Conservation (phyloP, 352 stramenopile species). For the Pseudoperonospora humuli region DNA sequence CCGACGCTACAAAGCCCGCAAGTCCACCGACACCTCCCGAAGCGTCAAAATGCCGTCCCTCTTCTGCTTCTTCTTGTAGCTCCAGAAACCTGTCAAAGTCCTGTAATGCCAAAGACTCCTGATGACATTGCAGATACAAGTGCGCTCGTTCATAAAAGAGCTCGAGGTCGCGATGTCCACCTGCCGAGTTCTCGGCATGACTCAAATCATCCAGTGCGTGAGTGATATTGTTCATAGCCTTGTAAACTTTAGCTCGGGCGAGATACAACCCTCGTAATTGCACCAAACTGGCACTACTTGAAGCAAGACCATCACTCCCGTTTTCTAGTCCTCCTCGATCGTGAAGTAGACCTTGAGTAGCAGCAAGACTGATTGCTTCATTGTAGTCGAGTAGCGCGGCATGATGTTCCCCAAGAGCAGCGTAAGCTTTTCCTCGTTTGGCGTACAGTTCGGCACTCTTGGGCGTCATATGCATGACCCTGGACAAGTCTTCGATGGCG, state of each 20-base stretch:
- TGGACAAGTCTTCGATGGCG: conserved; percentile 66
- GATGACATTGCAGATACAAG: conserved; percentile 39
- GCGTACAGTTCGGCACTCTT: conserved; percentile 59
- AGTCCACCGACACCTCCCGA: conserved; percentile 26
- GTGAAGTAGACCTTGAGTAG: conserved; percentile 26
- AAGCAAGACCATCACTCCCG: conserved; percentile 17
- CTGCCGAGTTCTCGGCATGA: conserved; percentile 30
- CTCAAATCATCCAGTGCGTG: conserved; percentile 49
- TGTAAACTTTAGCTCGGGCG: conserved; percentile 43
- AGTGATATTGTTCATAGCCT: conserved; percentile 44
- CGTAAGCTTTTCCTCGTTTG: conserved; percentile 55
- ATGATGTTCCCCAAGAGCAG: conserved; percentile 39
- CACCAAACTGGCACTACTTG: conserved; percentile 18
- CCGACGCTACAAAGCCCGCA: conserved; percentile 18
- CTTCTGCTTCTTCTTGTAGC: conserved; percentile 43
- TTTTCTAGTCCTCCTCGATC: conserved; percentile 9
- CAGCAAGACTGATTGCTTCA: conserved; percentile 46
- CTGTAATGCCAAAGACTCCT: conserved; percentile 35
- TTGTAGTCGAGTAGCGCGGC: conserved; percentile 58
- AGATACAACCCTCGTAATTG: conserved; percentile 45
- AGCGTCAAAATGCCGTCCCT: conserved; percentile 29
- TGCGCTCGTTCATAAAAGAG: conserved; percentile 55
- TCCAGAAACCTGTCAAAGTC: conserved; percentile 69
- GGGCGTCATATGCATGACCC: conserved; percentile 59
- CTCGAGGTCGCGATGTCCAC: conserved; percentile 45